phyloP scores from a whole-genome alignment of 441 rosid genomes.

The Manihot esculenta region DNA sequence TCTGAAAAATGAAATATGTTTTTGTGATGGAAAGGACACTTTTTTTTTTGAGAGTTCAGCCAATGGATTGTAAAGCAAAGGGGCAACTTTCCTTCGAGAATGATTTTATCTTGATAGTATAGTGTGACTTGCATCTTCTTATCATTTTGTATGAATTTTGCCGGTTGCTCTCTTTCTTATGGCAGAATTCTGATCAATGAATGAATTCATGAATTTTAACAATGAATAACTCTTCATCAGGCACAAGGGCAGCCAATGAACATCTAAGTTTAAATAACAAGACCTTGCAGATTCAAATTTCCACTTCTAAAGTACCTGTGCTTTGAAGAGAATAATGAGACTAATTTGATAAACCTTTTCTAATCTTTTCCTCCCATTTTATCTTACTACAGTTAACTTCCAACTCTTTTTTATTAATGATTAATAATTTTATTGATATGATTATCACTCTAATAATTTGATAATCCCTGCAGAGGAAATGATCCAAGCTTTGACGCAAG shows the following conservation, averaged over 20 bases:
- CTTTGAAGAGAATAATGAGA: neutral
- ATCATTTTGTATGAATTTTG: neutral
- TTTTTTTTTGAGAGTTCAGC: neutral
- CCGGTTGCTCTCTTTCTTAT: neutral
- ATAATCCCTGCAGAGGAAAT: conserved; percentile 56
- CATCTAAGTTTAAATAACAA: too few relatives aligned
- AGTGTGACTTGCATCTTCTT: neutral
- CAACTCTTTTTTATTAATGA: neutral
- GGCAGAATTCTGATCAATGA: neutral
- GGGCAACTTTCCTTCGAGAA: neutral
- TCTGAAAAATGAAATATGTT: neutral
- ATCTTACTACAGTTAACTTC: neutral
- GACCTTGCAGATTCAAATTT: too few relatives aligned
- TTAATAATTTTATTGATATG: neutral
- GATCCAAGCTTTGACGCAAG: conserved; percentile 56
- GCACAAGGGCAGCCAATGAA: neutral
- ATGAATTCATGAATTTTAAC: neutral
- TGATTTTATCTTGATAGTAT: neutral
- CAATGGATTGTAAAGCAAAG: neutral
- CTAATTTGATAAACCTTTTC: neutral
- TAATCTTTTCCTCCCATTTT: neutral
- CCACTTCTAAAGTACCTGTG: too few relatives aligned
- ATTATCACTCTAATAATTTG: conserved; percentile 11
- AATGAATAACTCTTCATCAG: neutral
- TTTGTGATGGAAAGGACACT: neutral